Base-by-base conservation (phyloP, 1,284 basidiomycete species). In the Leccinum griseonigrum region DNA sequence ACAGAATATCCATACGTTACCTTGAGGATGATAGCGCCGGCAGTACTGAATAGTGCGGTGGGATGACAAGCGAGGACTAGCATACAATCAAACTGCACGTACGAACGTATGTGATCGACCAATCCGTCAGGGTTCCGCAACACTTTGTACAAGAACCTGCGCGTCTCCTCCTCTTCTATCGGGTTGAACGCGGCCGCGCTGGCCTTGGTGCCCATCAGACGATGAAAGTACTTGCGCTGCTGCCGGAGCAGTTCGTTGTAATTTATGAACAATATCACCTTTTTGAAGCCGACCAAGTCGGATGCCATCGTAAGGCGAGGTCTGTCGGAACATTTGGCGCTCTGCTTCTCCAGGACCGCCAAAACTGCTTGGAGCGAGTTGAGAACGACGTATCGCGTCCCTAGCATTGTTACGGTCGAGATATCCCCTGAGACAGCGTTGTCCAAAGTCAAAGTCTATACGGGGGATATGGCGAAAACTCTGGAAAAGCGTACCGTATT, bases 401-500 rank as follows among this genome's bases (percentile, higher is more conserved):
- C 67, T 1, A 71, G 43, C 7, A 67, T 26, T 14, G 14, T 65
- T 11, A 72, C 38, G 29, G 69, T 60, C 11, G 58, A 63, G 34
- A 76, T 64, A 5, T 64, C 66, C 14, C 74, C 75, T 74, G 14
- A 40, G 9, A 32, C 7, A 14, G 26, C 11, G 50, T 10, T 31
- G n/a, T 26, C 13, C 10, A 48, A 18, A 14, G 28, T 22, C 0
- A 22, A 4, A 28, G 29, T 22, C 7, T 11, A 5, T 58, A 8
- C 46, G 28, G 26, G n/a, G 13, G 2, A 13, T 11, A 7, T 22
- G 14, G 13, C 7, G 28, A 28, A 22, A 7, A 55, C 2, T 16
- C 7, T 7, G 16, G n/a, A n/a, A 31, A 29, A 31, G 9, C 73
- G 2, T 65, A 75, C 81, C 81, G 60, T 74, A 81, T 70, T 74